Evolutionary conservation across 108 stramenopile genomes (phyloP).

Genomic region (Stephanodiscus triporus): DNA sequence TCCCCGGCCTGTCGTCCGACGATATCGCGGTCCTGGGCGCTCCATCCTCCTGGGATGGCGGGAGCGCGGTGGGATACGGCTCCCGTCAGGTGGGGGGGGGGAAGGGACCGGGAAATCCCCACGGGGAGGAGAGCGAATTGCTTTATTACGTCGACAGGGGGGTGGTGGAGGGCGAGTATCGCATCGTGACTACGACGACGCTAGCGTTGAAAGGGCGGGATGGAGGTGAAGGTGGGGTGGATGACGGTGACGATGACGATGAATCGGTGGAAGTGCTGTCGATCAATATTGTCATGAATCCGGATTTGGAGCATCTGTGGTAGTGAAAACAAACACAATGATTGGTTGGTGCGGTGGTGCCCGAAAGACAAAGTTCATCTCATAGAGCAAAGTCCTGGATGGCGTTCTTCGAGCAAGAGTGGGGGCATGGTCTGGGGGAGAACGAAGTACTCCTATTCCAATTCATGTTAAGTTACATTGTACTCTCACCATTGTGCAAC

Average conservation of each 20-base stretch:
- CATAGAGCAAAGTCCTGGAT: too few relatives aligned
- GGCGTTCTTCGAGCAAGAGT: too few relatives aligned
- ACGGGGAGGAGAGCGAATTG: slow-evolving; percentile 85
- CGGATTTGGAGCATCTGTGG: slow-evolving; percentile 75
- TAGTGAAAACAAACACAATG: slow-evolving; percentile 12
- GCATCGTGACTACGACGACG: not conserved
- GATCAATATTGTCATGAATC: slow-evolving; percentile 58
- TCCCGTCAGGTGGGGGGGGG: slow-evolving; percentile 73
- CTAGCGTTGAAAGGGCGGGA: too few relatives aligned
- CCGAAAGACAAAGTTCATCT: too few relatives aligned
- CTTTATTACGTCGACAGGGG: slow-evolving; percentile 74
- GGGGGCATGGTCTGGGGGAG: too few relatives aligned
- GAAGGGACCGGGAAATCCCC: slow-evolving; percentile 79
- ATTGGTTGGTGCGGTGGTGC: too few relatives aligned
- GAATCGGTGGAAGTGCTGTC: not conserved
- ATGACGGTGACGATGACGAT: slow-evolving; percentile 10
- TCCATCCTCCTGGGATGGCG: slow-evolving; percentile 16
- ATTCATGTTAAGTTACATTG: too few relatives aligned
- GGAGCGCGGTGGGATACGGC: slow-evolving; percentile 61
- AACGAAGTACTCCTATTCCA: too few relatives aligned
- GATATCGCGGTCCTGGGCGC: slow-evolving; percentile 37
- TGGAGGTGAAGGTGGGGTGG: not conserved
- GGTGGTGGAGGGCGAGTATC: slow-evolving; percentile 43
- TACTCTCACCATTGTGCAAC: too few relatives aligned
- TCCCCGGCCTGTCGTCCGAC: slow-evolving; percentile 38